phyloP scores from a whole-genome alignment of 2,329 filamentous ascomycete genomes.

The Ophiostoma sp. region DNA sequence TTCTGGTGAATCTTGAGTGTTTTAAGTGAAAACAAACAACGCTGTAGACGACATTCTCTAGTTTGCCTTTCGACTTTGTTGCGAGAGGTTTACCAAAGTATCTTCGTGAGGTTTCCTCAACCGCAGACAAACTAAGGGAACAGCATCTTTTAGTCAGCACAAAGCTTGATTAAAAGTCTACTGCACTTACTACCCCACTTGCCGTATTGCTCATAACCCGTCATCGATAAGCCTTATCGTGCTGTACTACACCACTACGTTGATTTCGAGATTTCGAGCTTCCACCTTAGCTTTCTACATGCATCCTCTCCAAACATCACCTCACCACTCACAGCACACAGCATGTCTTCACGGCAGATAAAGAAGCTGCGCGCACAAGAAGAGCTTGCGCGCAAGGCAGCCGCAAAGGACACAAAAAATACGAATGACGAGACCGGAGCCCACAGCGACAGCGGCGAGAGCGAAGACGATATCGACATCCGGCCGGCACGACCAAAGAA shows the following conservation, averaged over 20 bases:
- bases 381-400: conserved; percentile 31
- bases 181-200: not conserved
- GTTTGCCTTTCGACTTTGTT: too few species aligned
- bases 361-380: conserved; percentile 49
- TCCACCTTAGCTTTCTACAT: not conserved
- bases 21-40: not conserved
- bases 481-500: conserved; percentile 17
- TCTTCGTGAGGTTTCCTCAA: too few species aligned
- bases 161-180: too few species aligned
- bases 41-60: too few species aligned
- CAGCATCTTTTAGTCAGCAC: not conserved
- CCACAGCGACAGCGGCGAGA: conserved; percentile 32
- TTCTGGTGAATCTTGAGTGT: not conserved
- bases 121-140: too few species aligned
- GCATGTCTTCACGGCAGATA: conserved; percentile 49
- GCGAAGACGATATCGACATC: conserved; percentile 30
- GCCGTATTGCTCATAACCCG: conserved; percentile 4
- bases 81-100: too few species aligned
- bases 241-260: not conserved
- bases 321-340: not conserved
- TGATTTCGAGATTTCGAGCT: not conserved
- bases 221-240: conserved; percentile 4
- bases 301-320: not conserved
- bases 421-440: conserved; percentile 26
- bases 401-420: conserved; percentile 33